phyloP scores from a whole-genome alignment of 495 filamentous ascomycete species.

The Penicillium canescens region DNA sequence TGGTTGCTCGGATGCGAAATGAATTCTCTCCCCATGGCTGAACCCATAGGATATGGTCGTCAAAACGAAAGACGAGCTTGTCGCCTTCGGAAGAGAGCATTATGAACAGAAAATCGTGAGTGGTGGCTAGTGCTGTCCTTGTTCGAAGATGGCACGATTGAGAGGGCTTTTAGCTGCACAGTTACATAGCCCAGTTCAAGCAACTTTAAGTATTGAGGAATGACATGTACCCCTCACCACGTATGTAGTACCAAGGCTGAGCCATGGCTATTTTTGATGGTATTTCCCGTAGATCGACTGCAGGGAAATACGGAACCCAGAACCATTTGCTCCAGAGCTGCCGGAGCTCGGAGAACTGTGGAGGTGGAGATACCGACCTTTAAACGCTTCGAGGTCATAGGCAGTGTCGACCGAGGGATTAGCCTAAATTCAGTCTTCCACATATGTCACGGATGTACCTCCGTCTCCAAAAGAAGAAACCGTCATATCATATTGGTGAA shows the following conservation, averaged over 20 bases:
- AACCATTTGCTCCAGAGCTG: background rate
- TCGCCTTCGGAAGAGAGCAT: constrained; percentile 47
- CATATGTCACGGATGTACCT: background rate
- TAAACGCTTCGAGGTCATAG: constrained; percentile 5
- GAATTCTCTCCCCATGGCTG: constrained; percentile 57
- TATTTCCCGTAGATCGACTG: background rate
- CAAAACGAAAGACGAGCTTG: constrained; percentile 48
- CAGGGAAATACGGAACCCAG: background rate
- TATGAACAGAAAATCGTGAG: background rate
- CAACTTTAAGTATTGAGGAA: background rate
- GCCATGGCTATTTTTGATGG: constrained; percentile 1
- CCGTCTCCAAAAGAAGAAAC: constrained; percentile 1
- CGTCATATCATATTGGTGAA: no score
- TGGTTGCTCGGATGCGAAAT: constrained; percentile 54
- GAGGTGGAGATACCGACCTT: constrained; percentile 3
- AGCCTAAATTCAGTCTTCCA: constrained; percentile 6
- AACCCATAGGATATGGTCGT: constrained; percentile 55
- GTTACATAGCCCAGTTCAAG: no score
- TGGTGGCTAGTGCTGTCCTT: background rate
- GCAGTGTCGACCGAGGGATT: background rate
- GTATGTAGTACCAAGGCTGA: constrained; percentile 1
- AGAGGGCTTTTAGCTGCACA: background rate
- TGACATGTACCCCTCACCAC: constrained; percentile 5
- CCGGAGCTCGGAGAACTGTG: background rate
- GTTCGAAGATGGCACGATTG: background rate